Base-by-base conservation (phyloP, 2,329 filamentous ascomycete genomes). In the Cladosporium halotolerans region DNA sequence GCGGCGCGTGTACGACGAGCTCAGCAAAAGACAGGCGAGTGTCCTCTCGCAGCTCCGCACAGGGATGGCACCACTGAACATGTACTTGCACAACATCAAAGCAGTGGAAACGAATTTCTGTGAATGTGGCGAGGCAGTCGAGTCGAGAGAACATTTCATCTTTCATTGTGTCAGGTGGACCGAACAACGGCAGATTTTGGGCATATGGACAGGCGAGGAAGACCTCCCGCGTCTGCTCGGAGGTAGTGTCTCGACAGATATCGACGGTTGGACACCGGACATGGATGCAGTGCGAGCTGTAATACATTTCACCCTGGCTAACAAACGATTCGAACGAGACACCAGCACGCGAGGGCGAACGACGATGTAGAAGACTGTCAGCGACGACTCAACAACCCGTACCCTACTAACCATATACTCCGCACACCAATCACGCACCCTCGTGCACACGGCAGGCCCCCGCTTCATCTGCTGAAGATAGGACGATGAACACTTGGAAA, bases 251-350 rank as follows among this genome's bases (percentile, higher is more conserved):
- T 2, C 38, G 4, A 41, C 19, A 16, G 38, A 50, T 23, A 50
- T n/a, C 9, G 18, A 50, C 9, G 47, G 33, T 23, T 50, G 47
- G 47, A 19, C n/a, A 42, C 38, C 47, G 14, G 32, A 42, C n/a
- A 50, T 50, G 39, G 40, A 43, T 32, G 39, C 47, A 32, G 38
- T 49, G 46, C 46, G 39, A 42, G 43, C 43, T 16, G 43, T 45
- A 9, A 18, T 45, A 3, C 43, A 45, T 9, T 45, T 45, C 14
- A 45, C 43, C 6, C 43, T 45, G 9, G 43, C 31, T 2, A 45
- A 13, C 28, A 36, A 45, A 34, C 31, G 43, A 45, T 45, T 34
- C 28, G 43, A 45, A 13, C 31, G 18, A 5, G 43, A 45, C 31
- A 45, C n/a, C 43, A 45, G 18, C 43, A 28, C 18, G 43, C 31